phyloP scores from a whole-genome alignment of 345 rosid genomes.

The Citrus inodora region DNA sequence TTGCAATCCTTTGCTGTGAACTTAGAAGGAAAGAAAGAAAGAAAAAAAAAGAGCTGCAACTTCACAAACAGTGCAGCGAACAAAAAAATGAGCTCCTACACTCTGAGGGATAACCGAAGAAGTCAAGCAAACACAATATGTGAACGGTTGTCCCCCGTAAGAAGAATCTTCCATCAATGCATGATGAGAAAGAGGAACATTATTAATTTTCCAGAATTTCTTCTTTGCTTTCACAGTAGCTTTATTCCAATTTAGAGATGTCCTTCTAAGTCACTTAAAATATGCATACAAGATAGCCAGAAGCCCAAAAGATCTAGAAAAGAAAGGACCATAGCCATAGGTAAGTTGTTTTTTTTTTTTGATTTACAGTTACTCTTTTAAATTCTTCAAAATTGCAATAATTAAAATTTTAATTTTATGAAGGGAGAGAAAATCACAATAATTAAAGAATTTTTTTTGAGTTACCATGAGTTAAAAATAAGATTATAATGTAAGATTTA shows the following conservation, averaged over 20 bases:
- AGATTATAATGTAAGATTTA: no score
- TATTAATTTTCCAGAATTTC: conserved; percentile 46
- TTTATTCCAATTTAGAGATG: conserved; percentile 34
- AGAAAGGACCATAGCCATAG: conserved; percentile 22
- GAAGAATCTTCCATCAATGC: conserved; percentile 52
- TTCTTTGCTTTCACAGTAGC: conserved; percentile 56
- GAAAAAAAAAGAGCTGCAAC: conserved; percentile 33
- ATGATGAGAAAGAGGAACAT: conserved; percentile 45
- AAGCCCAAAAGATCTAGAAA: conserved; percentile 39
- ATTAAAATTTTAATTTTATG: no score
- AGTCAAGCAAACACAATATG: conserved; percentile 54
- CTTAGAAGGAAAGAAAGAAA: conserved; percentile 26
- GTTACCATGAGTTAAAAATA: no score
- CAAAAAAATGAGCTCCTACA: conserved; percentile 32
- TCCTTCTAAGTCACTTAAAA: conserved; percentile 44
- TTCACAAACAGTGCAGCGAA: conserved; percentile 35
- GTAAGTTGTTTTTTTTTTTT: not conserved
- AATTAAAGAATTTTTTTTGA: no score
- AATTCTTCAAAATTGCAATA: no score
- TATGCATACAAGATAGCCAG: conserved; percentile 38
- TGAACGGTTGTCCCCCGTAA: conserved; percentile 40
- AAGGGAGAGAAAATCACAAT: no score
- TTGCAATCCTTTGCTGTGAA: conserved; percentile 52
- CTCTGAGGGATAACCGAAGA: conserved; percentile 38
- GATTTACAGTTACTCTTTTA: fast-evolving